These are phyloP conservation scores for Candida sp. DNA, from an alignment of 1,139 yeast genomes.

Conservation along the genomic window DNA sequence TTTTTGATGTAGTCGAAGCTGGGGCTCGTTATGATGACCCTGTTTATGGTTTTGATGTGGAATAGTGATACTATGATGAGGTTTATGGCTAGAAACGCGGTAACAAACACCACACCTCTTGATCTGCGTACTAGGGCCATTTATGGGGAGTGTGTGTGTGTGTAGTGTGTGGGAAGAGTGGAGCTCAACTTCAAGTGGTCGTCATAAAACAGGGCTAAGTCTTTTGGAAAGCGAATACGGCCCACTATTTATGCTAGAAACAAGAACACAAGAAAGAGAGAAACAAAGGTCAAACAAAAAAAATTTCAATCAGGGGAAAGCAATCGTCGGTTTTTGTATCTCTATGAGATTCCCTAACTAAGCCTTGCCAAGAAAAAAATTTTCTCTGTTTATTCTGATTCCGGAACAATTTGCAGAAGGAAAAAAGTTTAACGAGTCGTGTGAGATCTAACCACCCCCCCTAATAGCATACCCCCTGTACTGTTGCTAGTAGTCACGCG, in stretches of 20 bases:
- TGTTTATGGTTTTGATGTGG: slow-evolving; percentile 8
- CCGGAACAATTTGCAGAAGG: background rate
- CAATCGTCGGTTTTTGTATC: background rate
- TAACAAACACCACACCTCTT: slow-evolving; percentile 20
- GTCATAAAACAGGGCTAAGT: too few species aligned
- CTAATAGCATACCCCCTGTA: too few species aligned
- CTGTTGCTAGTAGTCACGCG: too few species aligned
- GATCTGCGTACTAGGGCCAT: slow-evolving; percentile 18
- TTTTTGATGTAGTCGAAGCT: slow-evolving; percentile 6
- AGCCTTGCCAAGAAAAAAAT: background rate
- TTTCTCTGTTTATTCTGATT: background rate
- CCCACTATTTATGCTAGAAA: background rate
- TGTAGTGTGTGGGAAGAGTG: background rate
- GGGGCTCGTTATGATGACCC: slow-evolving; percentile 11
- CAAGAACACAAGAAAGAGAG: background rate
- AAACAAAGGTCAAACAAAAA: background rate
- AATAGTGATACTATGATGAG: slow-evolving; percentile 18
- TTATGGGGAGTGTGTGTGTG: too few species aligned
- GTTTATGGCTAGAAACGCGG: slow-evolving; percentile 20
- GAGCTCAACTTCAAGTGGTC: too few species aligned
- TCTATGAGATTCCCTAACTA: background rate
- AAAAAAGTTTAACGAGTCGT: background rate
- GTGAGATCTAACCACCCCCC: background rate
- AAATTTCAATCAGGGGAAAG: background rate
- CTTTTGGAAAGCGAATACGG: too few species aligned